These are phyloP conservation scores for Fusarium nisikadoi DNA, from an alignment of 2,329 filamentous ascomycete species.

Conservation along the genomic window DNA sequence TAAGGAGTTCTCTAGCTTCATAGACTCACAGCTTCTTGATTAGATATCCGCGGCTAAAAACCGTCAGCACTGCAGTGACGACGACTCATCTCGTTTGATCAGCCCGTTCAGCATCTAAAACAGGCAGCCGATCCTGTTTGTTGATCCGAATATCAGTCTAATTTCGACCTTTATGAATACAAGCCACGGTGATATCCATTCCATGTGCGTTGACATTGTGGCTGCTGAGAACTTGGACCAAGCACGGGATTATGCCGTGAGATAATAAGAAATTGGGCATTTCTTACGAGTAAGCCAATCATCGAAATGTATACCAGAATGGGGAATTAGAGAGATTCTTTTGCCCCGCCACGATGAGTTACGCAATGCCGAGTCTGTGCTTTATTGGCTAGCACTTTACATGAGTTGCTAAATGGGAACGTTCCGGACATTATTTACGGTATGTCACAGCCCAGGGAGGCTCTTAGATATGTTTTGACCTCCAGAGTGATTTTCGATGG, in stretches of 20 bases:
- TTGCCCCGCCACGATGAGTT: slow-evolving; percentile 23
- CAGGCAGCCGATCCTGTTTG: slow-evolving; percentile 1
- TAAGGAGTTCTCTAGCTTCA: not conserved
- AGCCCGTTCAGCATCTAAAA: not conserved
- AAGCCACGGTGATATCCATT: slow-evolving; percentile 23
- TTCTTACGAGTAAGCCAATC: slow-evolving; percentile 20
- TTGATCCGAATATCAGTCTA: slow-evolving; percentile 27
- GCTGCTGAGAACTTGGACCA: slow-evolving; percentile 21
- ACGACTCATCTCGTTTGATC: not conserved
- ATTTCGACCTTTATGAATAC: not conserved
- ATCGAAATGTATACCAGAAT: not conserved
- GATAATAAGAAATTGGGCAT: slow-evolving; percentile 7
- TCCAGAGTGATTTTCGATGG: not conserved
- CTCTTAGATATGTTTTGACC: not conserved
- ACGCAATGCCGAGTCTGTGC: slow-evolving; percentile 22
- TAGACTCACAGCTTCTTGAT: not conserved
- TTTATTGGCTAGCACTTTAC: slow-evolving; percentile 2
- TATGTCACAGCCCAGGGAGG: not conserved
- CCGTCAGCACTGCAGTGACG: not conserved
- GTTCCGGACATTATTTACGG: not conserved
- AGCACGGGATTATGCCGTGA: slow-evolving; percentile 1
- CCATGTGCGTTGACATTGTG: not conserved
- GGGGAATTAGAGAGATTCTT: not conserved
- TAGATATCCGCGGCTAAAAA: not conserved
- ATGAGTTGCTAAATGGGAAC: not conserved